Evolutionary conservation across 306 rosid species (phyloP), one percentile per base, ranked within the genome.

Genomic region (Gillenia trifoliata): DNA sequence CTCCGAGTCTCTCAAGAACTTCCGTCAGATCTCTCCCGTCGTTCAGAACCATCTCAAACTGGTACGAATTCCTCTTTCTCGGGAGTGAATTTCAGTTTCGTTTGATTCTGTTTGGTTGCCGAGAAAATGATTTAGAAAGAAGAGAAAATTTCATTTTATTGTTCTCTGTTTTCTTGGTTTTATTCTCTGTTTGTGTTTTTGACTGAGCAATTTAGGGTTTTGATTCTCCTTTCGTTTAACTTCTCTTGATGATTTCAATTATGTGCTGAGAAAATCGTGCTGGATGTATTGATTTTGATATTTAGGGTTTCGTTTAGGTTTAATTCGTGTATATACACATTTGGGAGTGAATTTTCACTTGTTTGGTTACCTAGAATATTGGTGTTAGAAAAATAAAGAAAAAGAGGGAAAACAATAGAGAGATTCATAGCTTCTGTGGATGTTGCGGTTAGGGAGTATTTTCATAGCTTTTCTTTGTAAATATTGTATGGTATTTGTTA

Each of bases 1-100:
- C 70, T 85, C 80, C 56, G 92, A 91, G 43, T 78, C 98, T 28
- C 94, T 91, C 66, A 89, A 91, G 84, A 91, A 91, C 40, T 77
- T 88, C 82, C 87, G 85, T 6, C 84, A 89, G 79, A 93, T 91
- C 75, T 89, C 96, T 68, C 96, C 96, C 31, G 3, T 56, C 11
- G 94, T 91, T 62, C 98, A 89, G 75, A 78, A 75, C 73, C 98
- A 91, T 80, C 88, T 93, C 82, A 85, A 84, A 61, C 82, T 64
- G 86, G 98, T 91, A 47, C 52, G 20, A 33, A 9, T 6, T 30
- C 47, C n/a, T 70, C 49, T 23, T 22, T 17, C 2, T 16, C 43
- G 17, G 33, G 30, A 25, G 8, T 4, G 11, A 5, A 26, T 45
- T 23, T 59, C 16, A 3, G 3, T 30, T 4, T 41, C 25, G 31